Conservation (phyloP, 164 flowering plant genomes). For the Stephania yunnanensis region DNA sequence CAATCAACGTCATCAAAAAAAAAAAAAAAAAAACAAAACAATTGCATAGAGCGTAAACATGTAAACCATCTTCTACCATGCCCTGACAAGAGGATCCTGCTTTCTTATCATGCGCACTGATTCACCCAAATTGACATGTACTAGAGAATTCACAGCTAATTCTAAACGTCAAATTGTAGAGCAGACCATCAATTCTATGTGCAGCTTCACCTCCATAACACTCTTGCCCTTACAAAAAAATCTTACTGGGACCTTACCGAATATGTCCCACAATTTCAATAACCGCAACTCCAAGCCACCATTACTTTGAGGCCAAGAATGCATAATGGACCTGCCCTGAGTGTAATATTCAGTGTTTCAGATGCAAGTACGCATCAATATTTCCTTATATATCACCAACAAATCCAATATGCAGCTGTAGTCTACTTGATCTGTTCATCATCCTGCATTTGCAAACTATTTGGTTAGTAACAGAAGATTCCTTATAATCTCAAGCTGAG, state of each 20-base stretch:
- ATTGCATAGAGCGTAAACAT: neutral
- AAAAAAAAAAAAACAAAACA: neutral
- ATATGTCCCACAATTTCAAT: neutral
- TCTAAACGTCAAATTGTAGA: no score
- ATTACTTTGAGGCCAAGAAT: neutral
- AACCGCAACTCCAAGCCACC: neutral
- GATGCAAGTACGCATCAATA: neutral
- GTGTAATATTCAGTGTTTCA: neutral
- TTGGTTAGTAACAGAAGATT: neutral
- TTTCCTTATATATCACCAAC: neutral
- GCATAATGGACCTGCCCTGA: neutral
- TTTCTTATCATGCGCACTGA: neutral
- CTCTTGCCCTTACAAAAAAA: neutral
- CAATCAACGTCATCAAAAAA: neutral
- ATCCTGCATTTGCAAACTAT: constrained; percentile 11
- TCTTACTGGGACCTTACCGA: neutral
- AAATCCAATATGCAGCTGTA: neutral
- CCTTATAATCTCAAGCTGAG: neutral
- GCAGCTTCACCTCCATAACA: no score
- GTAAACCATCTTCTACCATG: neutral
- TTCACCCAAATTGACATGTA: no score
- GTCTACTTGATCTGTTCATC: constrained; percentile 11
- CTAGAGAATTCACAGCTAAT: no score
- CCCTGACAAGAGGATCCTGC: neutral
- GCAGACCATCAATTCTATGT: no score